A percentile compares a stretch with the other conserved stretches of the same genome.
Conservation (phyloP, 352 stramenopile genomes). For the Pythium sp. region DNA sequence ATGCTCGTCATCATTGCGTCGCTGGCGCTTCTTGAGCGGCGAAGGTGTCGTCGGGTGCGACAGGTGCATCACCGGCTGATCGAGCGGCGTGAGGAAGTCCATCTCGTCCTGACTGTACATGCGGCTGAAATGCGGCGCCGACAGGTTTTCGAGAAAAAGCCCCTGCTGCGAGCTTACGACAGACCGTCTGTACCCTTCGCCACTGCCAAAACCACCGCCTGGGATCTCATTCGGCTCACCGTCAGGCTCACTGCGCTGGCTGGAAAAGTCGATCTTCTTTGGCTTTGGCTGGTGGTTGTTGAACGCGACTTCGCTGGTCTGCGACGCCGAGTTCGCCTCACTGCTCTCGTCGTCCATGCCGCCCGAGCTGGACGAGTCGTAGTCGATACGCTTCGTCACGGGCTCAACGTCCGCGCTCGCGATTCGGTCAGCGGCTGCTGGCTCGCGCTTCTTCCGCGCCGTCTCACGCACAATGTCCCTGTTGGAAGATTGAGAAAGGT, state of each 20-base stretch:
- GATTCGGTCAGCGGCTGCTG: conserved; percentile 20
- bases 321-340: conserved; percentile 30
- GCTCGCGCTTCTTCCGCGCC: conserved; percentile 32
- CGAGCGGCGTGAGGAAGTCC: conserved; percentile 81
- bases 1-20: conserved; percentile 26
- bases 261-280: conserved; percentile 83
- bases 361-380: conserved; percentile 47
- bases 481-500: background rate
- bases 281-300: conserved; percentile 26
- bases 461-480: conserved; percentile 28
- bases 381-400: conserved; percentile 74
- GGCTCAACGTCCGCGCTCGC: conserved; percentile 32
- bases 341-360: conserved; percentile 55
- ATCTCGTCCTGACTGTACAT: conserved; percentile 84
- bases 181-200: background rate
- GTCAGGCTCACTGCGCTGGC: conserved; percentile 72
- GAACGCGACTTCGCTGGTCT: conserved; percentile 34
- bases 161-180: conserved; percentile 30
- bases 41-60: conserved; percentile 82
- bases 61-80: conserved; percentile 79
- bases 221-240: conserved; percentile 35
- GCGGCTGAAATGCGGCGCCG: conserved; percentile 32
- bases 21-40: conserved; percentile 74
- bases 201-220: background rate
- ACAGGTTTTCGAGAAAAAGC: conserved; percentile 25